phyloP scores from a whole-genome alignment of 2,329 filamentous ascomycete genomes.

The Zasmidium citrigriseum region DNA sequence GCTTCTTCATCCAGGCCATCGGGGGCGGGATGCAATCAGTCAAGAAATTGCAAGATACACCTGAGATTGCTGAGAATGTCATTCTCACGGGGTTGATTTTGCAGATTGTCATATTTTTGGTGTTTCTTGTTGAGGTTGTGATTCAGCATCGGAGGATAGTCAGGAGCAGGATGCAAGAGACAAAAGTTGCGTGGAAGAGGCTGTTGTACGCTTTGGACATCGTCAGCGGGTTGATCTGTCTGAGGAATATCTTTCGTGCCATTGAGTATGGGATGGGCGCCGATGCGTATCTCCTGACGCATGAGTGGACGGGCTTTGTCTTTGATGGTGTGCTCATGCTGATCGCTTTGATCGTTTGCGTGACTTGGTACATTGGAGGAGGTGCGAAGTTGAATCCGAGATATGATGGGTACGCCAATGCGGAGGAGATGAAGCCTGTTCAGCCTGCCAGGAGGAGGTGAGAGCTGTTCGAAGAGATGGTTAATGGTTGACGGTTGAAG shows the following conservation, averaged over 20 bases:
- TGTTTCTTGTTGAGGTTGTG: slow-evolving; percentile 54
- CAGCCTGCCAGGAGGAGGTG: too few species aligned
- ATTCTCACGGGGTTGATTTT: slow-evolving; percentile 59
- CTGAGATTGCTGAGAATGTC: slow-evolving; percentile 50
- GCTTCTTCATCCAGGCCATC: slow-evolving; percentile 53
- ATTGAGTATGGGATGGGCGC: slow-evolving; percentile 51
- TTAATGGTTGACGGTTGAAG: background rate
- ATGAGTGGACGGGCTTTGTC: slow-evolving; percentile 47
- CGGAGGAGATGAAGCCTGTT: background rate
- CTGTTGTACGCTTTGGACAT: slow-evolving; percentile 41
- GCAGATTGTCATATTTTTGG: slow-evolving; percentile 59
- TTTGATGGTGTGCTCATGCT: slow-evolving; percentile 48
- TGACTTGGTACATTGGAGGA: background rate
- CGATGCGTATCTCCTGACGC: slow-evolving; percentile 42
- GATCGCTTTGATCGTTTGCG: background rate
- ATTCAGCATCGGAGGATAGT: slow-evolving; percentile 52
- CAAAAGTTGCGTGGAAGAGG: slow-evolving; percentile 36
- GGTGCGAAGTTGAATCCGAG: background rate
- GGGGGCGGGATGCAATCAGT: slow-evolving; percentile 44
- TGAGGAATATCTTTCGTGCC: slow-evolving; percentile 50
- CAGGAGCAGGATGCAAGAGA: background rate
- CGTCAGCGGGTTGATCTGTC: slow-evolving; percentile 44
- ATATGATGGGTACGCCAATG: background rate
- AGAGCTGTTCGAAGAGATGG: background rate
- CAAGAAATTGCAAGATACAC: slow-evolving; percentile 24